A percentile compares a stretch with the other conserved stretches of the same genome.
These are phyloP conservation scores for Cicer cuneatum DNA, from an alignment of 306 rosid genomes.

Conservation along the genomic window DNA sequence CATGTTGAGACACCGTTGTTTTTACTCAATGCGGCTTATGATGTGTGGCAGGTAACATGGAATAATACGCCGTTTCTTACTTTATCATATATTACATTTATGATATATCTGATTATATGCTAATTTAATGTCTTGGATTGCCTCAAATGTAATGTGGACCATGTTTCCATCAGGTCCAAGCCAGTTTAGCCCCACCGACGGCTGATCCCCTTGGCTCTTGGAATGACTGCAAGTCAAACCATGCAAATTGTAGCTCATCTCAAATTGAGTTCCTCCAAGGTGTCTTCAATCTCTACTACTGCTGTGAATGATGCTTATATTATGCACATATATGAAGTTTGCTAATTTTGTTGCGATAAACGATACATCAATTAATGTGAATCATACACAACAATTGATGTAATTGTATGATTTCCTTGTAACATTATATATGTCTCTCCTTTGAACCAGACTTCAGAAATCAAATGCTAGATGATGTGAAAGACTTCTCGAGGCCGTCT, in stretches of 20 bases:
- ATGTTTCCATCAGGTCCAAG: constrained; percentile 65
- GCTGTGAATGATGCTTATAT: constrained; percentile 8
- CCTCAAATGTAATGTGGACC: constrained; percentile 23
- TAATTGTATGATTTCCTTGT: constrained; percentile 25
- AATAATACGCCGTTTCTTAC: not conserved
- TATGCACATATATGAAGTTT: not conserved
- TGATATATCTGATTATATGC: constrained; percentile 16
- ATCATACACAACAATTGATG: not conserved
- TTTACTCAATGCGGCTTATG: constrained; percentile 91
- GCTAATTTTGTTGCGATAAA: constrained; percentile 3
- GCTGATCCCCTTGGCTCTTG: constrained; percentile 82
- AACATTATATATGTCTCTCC: constrained; percentile 12
- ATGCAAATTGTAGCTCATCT: constrained; percentile 74
- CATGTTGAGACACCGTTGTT: constrained; percentile 80
- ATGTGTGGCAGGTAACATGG: constrained; percentile 90
- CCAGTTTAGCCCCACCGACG: constrained; percentile 79
- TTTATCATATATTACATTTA: constrained; percentile 8
- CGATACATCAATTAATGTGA: constrained; percentile 2
- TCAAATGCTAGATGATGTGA: constrained; percentile 68
- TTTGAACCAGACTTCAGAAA: constrained; percentile 76
- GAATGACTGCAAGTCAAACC: constrained; percentile 82
- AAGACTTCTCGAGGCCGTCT: constrained; percentile 59
- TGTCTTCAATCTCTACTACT: constrained; percentile 42
- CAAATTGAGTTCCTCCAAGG: constrained; percentile 89
- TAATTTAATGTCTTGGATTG: constrained; percentile 25